These are phyloP conservation scores for Auricularia sp. DNA, from an alignment of 768 basidiomycete genomes.

Conservation along the genomic window DNA sequence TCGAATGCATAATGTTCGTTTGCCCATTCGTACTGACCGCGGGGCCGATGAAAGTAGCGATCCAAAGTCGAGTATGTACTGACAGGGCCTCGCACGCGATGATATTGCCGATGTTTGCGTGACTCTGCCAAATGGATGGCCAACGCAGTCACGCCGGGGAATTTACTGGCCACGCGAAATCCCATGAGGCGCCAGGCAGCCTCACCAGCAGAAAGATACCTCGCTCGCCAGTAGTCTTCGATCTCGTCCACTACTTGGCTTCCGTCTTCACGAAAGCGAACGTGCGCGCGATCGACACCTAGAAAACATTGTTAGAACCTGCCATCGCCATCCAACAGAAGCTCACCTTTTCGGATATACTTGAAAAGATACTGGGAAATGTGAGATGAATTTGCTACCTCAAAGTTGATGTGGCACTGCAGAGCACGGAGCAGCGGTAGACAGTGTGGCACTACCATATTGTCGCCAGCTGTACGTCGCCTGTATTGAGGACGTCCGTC, in stretches of 20 bases:
- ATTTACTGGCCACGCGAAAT: conserved; percentile 23
- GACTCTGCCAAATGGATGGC: conserved; percentile 21
- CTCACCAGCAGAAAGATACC: conserved; percentile 26
- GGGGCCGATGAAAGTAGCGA: conserved; percentile 13
- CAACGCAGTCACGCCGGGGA: conserved; percentile 23
- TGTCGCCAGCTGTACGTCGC: conserved; percentile 15
- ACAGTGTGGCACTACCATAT: conserved; percentile 23
- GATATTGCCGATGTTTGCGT: conserved; percentile 17
- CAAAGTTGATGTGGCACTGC: conserved; percentile 29
- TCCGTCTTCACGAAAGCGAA: conserved; percentile 6
- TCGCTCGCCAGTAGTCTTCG: conserved; percentile 23
- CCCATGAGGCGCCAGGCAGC: conserved; percentile 25
- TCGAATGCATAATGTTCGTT: no score
- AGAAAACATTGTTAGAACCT: not conserved
- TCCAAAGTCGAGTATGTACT: conserved; percentile 11
- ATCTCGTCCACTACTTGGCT: conserved; percentile 21
- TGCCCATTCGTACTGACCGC: not conserved
- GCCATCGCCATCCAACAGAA: not conserved
- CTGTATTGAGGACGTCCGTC: conserved; percentile 22
- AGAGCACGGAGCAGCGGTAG: conserved; percentile 16
- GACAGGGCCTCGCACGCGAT: not conserved
- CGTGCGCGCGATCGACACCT: conserved; percentile 13
- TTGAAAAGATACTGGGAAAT: conserved; percentile 32
- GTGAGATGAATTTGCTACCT: conserved; percentile 19
- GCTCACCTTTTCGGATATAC: conserved; percentile 30